phyloP scores from a whole-genome alignment of 306 rosid species.

The Echinosophora koreensis region DNA sequence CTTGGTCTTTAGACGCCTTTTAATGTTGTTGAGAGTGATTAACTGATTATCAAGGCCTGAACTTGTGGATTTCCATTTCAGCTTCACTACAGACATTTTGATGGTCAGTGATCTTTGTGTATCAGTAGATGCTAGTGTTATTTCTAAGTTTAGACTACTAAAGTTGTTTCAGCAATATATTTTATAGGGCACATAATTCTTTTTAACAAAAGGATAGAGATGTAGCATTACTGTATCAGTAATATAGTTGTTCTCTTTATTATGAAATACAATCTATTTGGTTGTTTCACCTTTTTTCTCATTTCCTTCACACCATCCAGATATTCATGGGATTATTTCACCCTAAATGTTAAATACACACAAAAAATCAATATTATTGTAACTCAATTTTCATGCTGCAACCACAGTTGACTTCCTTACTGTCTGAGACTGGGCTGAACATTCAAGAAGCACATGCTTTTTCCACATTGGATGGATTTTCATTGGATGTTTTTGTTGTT shows the following conservation, averaged over 20 bases:
- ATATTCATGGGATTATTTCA: neutral
- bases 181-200: neutral
- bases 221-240: too few species aligned
- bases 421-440: constrained; percentile 82
- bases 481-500: constrained; percentile 87
- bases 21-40: neutral
- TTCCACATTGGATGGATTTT: constrained; percentile 86
- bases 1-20: neutral
- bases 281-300: neutral
- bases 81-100: neutral
- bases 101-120: too few species aligned
- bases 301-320: neutral
- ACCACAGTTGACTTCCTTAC: constrained; percentile 77
- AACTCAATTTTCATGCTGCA: constrained; percentile 31
- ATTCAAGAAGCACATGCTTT: constrained; percentile 94
- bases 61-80: constrained; percentile 6
- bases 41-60: neutral
- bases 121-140: neutral
- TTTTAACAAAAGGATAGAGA: too few species aligned
- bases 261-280: neutral
- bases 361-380: neutral
- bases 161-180: neutral
- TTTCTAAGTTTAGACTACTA: neutral
- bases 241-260: too few species aligned
- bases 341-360: neutral